Base-by-base conservation (phyloP, 108 stramenopile genomes). In the Discostella stelligeroides region DNA sequence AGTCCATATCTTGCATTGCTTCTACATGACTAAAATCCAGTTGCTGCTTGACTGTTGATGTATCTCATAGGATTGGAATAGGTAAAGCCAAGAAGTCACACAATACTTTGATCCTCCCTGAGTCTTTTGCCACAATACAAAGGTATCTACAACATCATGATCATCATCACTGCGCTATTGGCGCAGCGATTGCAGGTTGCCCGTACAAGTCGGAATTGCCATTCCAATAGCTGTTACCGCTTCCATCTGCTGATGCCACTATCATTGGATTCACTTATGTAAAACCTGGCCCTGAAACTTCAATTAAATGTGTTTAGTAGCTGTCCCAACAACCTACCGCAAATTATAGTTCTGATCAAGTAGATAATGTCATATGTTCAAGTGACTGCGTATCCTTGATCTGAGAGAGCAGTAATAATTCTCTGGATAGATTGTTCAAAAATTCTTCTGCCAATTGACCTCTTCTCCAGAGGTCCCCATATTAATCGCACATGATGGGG, bases 381-480 rank as follows among this genome's bases (percentile, higher is more conserved):
- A 28, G 4, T 13, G 23, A 0, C 14, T 23, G 3, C 3, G 24
- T 3, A 15, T 15, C 12, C 1, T 25, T 1, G 27, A 11, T 4
- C 3, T 25, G 5, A 25, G 13, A n/a, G n/a, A 14, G 28, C 48
- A 15, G 40, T 23, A 43, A 13, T 21, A 63, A 63, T 63, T 63
- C 62, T 1, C 39, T 24, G 11, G 62, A 63, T 1, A 63, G 42
- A 0, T 45, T 5, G 0, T 13, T 27, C 15, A 63, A 30, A 30
- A 63, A 63, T 63, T 63, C 62, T 45, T 63, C 62, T 18, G 45
- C 62, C 29, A 43, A 27, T 4, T 42, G 62, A 1, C 40, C 14
- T 28, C 37, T 51, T 15, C 27, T 37, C n/a, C 8, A 34, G 30
- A n/a, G 29, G 47, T 29, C 41, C 28, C 14, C 30, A 58, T n/a